These are phyloP conservation scores for Picochlorum sp. DNA, from an alignment of 139 green algal genomes.

Conservation along the genomic window DNA sequence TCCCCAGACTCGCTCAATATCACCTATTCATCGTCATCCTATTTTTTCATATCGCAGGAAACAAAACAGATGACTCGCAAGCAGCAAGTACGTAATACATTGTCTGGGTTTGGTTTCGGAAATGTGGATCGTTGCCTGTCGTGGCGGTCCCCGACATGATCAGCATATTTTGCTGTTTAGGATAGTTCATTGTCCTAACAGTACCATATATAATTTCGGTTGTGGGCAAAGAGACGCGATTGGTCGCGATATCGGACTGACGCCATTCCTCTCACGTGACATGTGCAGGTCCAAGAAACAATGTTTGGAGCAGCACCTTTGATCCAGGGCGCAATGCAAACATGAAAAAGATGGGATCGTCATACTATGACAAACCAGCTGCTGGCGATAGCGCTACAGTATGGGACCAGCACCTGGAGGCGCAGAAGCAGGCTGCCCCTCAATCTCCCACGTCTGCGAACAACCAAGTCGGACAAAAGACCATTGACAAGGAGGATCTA, in stretches of 20 bases:
- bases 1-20: neutral
- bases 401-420: constrained; percentile 8
- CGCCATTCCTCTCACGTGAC: neutral
- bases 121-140: too few relatives aligned
- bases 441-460: neutral
- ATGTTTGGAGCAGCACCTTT: constrained; percentile 10
- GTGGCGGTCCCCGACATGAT: too few relatives aligned
- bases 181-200: too few relatives aligned
- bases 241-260: too few relatives aligned
- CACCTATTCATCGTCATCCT: too few relatives aligned
- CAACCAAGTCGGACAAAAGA: constrained; percentile 4
- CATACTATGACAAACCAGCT: constrained; percentile 8
- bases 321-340: constrained; percentile 8
- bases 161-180: too few relatives aligned
- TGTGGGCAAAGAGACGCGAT: too few relatives aligned
- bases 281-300: constrained; percentile 7
- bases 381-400: neutral
- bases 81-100: too few relatives aligned
- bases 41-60: too few relatives aligned
- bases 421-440: neutral
- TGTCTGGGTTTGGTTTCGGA: too few relatives aligned
- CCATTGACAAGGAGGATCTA: neutral
- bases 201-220: too few relatives aligned
- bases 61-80: too few relatives aligned
- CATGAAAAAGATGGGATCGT: constrained; percentile 1